These are phyloP conservation scores for Colletotrichum theobromicola DNA, from an alignment of 2,329 filamentous ascomycete genomes.

Conservation along the genomic window DNA sequence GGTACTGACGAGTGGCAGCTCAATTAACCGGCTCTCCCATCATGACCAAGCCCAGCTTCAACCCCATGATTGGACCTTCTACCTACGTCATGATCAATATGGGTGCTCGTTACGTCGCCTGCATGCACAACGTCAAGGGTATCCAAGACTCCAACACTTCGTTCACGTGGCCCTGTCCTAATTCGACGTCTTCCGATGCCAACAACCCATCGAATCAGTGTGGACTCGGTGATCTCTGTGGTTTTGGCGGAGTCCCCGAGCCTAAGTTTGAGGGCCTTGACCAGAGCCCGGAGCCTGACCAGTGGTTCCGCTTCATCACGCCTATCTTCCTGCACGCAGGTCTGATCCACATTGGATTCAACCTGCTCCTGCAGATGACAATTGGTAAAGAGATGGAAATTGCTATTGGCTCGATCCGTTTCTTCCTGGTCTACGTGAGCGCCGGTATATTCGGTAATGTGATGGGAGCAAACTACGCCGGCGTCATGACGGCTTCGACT, in stretches of 20 bases:
- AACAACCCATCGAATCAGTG: conserved; percentile 62
- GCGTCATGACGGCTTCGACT: conserved; percentile 79
- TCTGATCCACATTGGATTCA: conserved; percentile 94
- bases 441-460: conserved; percentile 96
- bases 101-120: conserved; percentile 90
- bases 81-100: conserved; percentile 93
- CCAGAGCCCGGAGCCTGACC: conserved; percentile 73
- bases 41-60: conserved; percentile 84
- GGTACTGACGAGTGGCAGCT: conserved; percentile 46
- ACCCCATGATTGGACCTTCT: conserved; percentile 96
- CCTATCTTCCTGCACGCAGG: conserved; percentile 97
- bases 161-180: conserved; percentile 80
- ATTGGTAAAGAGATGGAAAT: conserved; percentile 92
- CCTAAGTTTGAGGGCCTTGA: conserved; percentile 60
- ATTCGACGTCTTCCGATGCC: conserved; percentile 67
- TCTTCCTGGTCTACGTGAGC: conserved; percentile 86
- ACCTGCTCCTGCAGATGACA: conserved; percentile 88
- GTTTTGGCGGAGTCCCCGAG: conserved; percentile 78
- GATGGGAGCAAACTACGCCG: conserved; percentile 91
- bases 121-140: conserved; percentile 84
- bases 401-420: conserved; percentile 86
- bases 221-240: conserved; percentile 80
- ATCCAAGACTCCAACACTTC: conserved; percentile 58
- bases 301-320: conserved; percentile 96
- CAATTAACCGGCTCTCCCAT: conserved; percentile 80